Evolutionary conservation across 2,329 filamentous ascomycete species (phyloP).

Genomic region (Diaporthe vaccinii): DNA sequence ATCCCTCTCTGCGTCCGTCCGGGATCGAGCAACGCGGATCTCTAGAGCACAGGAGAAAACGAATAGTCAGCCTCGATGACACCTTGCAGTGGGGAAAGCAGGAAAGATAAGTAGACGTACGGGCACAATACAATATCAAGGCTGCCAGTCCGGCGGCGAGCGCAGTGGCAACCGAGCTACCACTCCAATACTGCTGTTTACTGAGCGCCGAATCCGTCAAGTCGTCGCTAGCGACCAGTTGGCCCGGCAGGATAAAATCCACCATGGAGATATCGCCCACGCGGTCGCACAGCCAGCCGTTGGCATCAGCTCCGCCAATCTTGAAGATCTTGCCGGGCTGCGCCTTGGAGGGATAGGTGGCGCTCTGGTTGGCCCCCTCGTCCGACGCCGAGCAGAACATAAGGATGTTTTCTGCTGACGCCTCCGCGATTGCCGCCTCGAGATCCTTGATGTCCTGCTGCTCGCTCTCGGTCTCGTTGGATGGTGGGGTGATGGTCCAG

Average conservation of each 20-base stretch:
- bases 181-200: constrained; percentile 37
- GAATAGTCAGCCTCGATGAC: background rate
- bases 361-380: constrained; percentile 43
- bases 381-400: constrained; percentile 56
- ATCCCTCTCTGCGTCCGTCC: background rate
- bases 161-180: constrained; percentile 49
- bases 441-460: constrained; percentile 44
- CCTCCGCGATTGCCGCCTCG: constrained; percentile 46
- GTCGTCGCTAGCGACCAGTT: constrained; percentile 43
- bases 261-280: constrained; percentile 44
- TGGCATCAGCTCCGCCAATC: constrained; percentile 47
- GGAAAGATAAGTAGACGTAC: background rate
- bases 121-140: constrained; percentile 45
- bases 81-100: background rate
- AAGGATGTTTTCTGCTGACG: constrained; percentile 48
- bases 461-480: constrained; percentile 29
- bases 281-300: constrained; percentile 43
- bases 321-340: constrained; percentile 43
- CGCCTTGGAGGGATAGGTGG: constrained; percentile 41
- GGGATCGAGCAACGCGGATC: background rate
- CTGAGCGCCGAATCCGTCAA: constrained; percentile 4
- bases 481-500: constrained; percentile 49
- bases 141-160: constrained; percentile 49
- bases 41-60: background rate
- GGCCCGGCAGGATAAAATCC: constrained; percentile 50